A percentile compares a stretch with the other conserved stretches of the same genome.
These are phyloP conservation scores for Eucalyptus erythrocorys DNA, from an alignment of 345 rosid genomes.

Conservation along the genomic window DNA sequence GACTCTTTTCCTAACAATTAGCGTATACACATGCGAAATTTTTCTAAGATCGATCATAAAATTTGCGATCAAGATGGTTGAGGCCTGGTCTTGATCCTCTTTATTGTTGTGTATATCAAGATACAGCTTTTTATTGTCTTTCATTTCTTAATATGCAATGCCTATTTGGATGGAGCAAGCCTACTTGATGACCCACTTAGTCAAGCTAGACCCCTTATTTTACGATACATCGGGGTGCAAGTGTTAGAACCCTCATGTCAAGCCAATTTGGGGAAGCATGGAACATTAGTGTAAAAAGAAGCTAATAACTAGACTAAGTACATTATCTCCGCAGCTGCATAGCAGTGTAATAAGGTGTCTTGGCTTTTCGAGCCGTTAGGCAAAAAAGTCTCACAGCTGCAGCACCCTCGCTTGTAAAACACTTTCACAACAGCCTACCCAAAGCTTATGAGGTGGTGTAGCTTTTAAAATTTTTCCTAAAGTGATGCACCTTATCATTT, in stretches of 20 bases:
- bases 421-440: neutral
- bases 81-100: neutral
- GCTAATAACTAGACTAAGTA: neutral
- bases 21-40: neutral
- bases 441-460: neutral
- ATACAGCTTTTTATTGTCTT: too few species aligned
- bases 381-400: neutral
- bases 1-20: neutral
- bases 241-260: neutral
- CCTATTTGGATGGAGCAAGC: neutral
- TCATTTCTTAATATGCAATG: neutral
- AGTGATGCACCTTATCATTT: neutral
- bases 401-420: neutral
- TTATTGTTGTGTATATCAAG: neutral
- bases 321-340: neutral
- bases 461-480: too few species aligned
- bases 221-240: accelerated
- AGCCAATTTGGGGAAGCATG: neutral
- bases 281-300: neutral
- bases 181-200: neutral
- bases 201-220: neutral
- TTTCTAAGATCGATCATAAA: too few species aligned
- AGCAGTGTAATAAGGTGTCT: neutral
- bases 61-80: neutral
- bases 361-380: neutral